These are phyloP conservation scores for Salix exigua DNA, from an alignment of 345 rosid species.

Conservation along the genomic window DNA sequence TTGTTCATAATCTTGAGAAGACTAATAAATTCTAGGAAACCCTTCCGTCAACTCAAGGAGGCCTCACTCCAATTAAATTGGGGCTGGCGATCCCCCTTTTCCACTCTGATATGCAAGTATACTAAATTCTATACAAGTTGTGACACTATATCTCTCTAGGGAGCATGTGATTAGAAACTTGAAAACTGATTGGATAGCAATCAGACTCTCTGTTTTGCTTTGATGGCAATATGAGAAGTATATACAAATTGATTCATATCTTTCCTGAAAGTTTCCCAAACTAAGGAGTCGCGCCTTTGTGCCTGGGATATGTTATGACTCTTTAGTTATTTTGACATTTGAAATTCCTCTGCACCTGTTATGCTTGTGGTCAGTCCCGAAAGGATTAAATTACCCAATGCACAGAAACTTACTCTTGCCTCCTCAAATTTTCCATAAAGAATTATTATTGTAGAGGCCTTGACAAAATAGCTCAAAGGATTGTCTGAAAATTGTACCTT, in stretches of 20 bases:
- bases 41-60: not conserved
- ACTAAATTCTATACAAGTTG: too few species aligned
- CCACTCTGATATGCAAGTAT: too few species aligned
- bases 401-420: not conserved
- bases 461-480: not conserved
- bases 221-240: not conserved
- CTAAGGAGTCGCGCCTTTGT: not conserved
- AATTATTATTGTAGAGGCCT: not conserved
- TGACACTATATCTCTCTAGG: too few species aligned
- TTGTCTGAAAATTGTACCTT: too few species aligned
- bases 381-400: not conserved
- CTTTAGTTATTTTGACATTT: not conserved
- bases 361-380: not conserved
- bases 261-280: not conserved
- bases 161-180: too few species aligned
- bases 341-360: not conserved
- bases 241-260: not conserved
- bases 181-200: not conserved
- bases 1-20: not conserved
- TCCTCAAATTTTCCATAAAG: not conserved
- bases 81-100: too few species aligned
- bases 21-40: not conserved
- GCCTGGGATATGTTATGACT: not conserved
- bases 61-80: too few species aligned
- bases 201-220: not conserved